A percentile compares a stretch with the other conserved stretches of the same genome.
These are phyloP conservation scores for Camellia granthamiana DNA, from an alignment of 148 eudicot species.

Conservation along the genomic window DNA sequence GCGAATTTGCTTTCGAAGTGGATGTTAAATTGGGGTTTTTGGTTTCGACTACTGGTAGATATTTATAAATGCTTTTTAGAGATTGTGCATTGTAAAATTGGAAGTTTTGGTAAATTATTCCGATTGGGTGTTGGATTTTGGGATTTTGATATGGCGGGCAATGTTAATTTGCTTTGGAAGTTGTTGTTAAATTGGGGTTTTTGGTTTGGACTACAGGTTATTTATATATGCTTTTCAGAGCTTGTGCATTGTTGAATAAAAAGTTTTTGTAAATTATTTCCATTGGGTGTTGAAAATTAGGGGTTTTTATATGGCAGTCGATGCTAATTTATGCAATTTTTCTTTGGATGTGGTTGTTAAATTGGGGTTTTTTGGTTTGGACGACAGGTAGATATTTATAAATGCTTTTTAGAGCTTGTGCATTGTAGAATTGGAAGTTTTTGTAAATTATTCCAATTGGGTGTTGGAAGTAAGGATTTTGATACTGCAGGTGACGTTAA, in stretches of 20 bases:
- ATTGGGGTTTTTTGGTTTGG: too few species aligned
- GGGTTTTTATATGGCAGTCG: too few species aligned
- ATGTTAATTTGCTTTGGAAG: background rate
- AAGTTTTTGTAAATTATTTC: too few species aligned
- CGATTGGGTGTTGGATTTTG: background rate
- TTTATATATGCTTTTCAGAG: background rate
- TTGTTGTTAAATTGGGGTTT: background rate
- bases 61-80: background rate
- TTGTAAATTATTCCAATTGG: background rate
- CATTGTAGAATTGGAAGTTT: background rate
- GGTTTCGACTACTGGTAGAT: conserved; percentile 23
- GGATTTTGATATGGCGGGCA: background rate
- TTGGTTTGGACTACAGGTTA: conserved; percentile 20
- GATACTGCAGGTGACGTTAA: background rate
- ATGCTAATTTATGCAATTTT: too few species aligned
- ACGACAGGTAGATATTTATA: conserved; percentile 24
- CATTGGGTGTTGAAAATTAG: too few species aligned
- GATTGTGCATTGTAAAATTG: background rate
- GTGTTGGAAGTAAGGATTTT: background rate
- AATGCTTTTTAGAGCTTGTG: background rate
- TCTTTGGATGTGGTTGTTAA: too few species aligned
- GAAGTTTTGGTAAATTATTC: background rate
- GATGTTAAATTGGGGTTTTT: too few species aligned
- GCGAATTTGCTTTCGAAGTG: too few species aligned
- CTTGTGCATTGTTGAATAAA: too few species aligned